Base-by-base conservation (phyloP, 108 stramenopile species). In the Fistulifera pelliculosa region DNA sequence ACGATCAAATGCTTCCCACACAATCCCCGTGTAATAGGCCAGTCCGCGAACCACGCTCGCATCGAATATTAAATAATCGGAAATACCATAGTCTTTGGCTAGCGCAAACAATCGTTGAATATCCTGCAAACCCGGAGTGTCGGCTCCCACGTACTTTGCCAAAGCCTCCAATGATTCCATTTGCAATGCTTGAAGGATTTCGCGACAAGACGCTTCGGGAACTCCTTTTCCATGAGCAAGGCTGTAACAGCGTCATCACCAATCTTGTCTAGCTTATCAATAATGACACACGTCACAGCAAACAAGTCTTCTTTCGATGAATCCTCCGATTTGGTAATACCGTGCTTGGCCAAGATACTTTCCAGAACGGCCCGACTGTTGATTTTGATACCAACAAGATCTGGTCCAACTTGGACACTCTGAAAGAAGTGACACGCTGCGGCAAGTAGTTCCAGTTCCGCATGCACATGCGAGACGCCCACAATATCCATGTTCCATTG, bases 201-300 rank as follows among this genome's bases (percentile, higher is more conserved):
- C 95, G 0, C 90, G 81, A 27, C 74, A 63, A 14, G 93, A 68
- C 38, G 81, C 84, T 11, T 68, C 67, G 1, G 31, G 49, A 25
- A 74, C 66, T 19, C 60, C 63, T 38, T 68, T 18, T 71, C 83
- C 22, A 79, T 75, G 58, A 96, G 49, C 39, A 92, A 81, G 25
- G 64, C 79, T 54, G 81, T 80, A 31, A 96, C 86, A 23, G 87
- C 91, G 31, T 81, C 81, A 5, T 91, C 58, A 41, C 89, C 91
- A 52, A 95, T 80, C 85, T 98, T 98, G 58, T 98, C 97, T 6
- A 98, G 75, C 73, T 98, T 98, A 70, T 98, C 97, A 27, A 98
- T 90, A 60, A 98, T 79, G 39, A 98, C 93, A 73, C 95, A 96
- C 4, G 93, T 83, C 16, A 83, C 83, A 13, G 93, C 94, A 75